phyloP scores from a whole-genome alignment of 1,139 yeast species.

The Taphrina flavorubra region DNA sequence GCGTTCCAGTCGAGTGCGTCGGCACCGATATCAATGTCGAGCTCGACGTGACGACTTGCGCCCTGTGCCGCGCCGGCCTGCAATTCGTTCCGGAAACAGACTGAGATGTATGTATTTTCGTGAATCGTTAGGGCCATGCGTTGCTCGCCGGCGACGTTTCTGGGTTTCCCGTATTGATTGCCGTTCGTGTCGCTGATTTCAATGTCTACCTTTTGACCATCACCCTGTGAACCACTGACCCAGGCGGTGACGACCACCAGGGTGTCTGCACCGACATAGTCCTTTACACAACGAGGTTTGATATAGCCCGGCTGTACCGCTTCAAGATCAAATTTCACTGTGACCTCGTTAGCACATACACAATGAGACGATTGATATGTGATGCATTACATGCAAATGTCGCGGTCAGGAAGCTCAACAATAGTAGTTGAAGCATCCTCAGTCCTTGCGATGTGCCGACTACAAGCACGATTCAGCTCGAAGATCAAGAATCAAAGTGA shows the following conservation, averaged over 20 bases:
- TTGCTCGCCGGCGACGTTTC: constrained; percentile 59
- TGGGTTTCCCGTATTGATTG: constrained; percentile 53
- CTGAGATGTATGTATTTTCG: constrained; percentile 82
- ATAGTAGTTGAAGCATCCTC: not conserved
- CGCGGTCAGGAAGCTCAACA: constrained; percentile 4
- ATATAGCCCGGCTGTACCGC: constrained; percentile 44
- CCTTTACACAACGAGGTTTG: constrained; percentile 78
- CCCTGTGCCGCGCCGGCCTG: constrained; percentile 40
- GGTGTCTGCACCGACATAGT: constrained; percentile 81
- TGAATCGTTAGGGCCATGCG: constrained; percentile 82
- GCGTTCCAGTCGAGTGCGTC: constrained; percentile 98
- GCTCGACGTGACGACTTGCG: constrained; percentile 63
- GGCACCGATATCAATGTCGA: constrained; percentile 93
- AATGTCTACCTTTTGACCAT: constrained; percentile 58
- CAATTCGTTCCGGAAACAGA: constrained; percentile 79
- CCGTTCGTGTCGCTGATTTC: constrained; percentile 62
- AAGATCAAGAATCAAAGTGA: too few relatives aligned
- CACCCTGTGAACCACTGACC: constrained; percentile 75
- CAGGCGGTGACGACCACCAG: constrained; percentile 81
- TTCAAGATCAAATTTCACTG: constrained; percentile 35
- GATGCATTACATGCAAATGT: constrained; percentile 5
- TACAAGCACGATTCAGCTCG: too few relatives aligned
- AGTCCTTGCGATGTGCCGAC: not conserved
- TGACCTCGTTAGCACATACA: not conserved
- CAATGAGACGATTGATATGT: not conserved